Evolutionary conservation across 768 basidiomycete species (phyloP), one percentile per base, ranked within the genome.

Genomic region (Tephrocybe sp.): DNA sequence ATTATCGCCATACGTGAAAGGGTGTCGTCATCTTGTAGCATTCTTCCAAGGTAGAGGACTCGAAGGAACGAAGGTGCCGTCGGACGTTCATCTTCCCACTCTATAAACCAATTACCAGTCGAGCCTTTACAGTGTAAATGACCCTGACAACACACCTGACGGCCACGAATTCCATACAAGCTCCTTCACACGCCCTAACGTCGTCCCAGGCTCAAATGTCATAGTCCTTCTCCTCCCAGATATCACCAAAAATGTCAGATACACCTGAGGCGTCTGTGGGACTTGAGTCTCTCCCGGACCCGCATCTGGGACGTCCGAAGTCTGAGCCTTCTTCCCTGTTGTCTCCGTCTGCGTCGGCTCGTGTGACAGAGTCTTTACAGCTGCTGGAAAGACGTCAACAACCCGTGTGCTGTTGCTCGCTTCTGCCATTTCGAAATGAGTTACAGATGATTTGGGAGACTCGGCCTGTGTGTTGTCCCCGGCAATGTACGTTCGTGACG

Each of bases 131-230:
- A 12, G 34, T 17, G 12, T 20, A 25, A 20, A 32, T 8, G 12
- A 18, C 17, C n/a, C 21, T 18, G 17, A 18, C n/a, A 32, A 70
- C 79, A 61, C 55, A 85, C 88, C 88, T 59, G 73, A 69, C 24
- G 87, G 87, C 89, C 90, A 92, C 28, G 82, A 78, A 68, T 85
- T 88, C 89, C 90, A 91, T 32, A 85, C 80, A 41, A 92, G 77
- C 69, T 92, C 90, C 68, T 91, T 91, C 24, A 90, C 85, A 58
- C 90, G 75, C 15, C 86, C 87, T 26, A 91, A 72, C 0, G 87
- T 86, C 18, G 80, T 86, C 57, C 82, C 81, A 11, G 88, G 87
- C 24, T 88, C 86, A 57, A 92, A 92, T 0, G 77, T 70, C 80
- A 90, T 88, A 0, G 83, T 81, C 55, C 84, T 74, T 54, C 88